Evolutionary conservation across 805 yeast species (phyloP), one percentile per base, ranked within the genome.

Genomic region (Lipomyces oligophaga): DNA sequence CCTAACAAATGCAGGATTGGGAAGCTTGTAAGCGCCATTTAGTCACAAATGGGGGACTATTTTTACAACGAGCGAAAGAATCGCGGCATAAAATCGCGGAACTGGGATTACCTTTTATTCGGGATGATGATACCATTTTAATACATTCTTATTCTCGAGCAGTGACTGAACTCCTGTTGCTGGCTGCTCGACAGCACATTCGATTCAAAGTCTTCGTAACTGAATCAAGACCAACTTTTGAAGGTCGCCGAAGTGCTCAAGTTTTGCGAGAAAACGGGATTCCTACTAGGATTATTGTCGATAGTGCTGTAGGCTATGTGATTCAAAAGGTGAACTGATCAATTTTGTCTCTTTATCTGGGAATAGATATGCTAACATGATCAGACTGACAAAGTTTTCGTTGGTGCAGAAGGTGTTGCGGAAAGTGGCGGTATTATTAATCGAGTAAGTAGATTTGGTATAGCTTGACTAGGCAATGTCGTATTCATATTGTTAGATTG

Each of bases 401-500:
- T 93, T 56, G 99, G 99, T 45, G 98, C 98, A 1, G 98, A 93
- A 67, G 99, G 99, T 58, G 99, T 93, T 3, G 95, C 96, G 2
- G 99, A 93, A 70, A 83, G 94, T 64, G 99, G 99, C 46, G 99
- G 99, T 27, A 87, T 94, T 38, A 90, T 93, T 58, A 93, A 93
- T 67, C 89, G 85, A 58, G 81, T 54, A 39, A 10, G 58, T 33
- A 10, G 2, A 8, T 21, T 19, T 8, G 13, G 6, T 3, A 16
- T 10, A 25, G 21, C 5, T 6, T 24, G 24, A 2, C 13, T 13
- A 18, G 16, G n/a, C 15, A 10, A 8, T 6, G 16, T 2, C 8
- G 7, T 24, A 15, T 35, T 38, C 22, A 51, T 6, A 8, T 16
- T 7, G 7, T 7, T 34, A 68, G 55, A 65, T 93, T 52, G 99